Evolutionary conservation across 805 yeast species (phyloP).

Genomic region (Clavispora carvajalis): DNA sequence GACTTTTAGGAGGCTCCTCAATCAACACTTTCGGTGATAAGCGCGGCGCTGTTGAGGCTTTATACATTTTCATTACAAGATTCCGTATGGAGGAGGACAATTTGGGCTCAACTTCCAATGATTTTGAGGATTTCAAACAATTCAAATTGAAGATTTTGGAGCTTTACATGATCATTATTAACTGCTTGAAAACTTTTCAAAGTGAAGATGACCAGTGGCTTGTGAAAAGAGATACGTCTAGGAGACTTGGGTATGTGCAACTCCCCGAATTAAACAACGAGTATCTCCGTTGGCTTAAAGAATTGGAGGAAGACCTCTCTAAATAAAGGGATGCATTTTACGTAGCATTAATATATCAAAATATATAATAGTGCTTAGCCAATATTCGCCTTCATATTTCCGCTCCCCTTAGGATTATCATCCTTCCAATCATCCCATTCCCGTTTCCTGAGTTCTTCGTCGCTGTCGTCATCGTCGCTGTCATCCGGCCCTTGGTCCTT

Average conservation of each 20-base stretch:
- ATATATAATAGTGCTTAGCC: constrained; percentile 21
- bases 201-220: constrained; percentile 36
- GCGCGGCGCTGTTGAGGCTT: constrained; percentile 41
- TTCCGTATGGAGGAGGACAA: constrained; percentile 24
- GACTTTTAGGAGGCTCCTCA: constrained; percentile 25
- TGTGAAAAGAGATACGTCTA: constrained; percentile 15
- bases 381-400: constrained; percentile 60
- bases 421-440: constrained; percentile 95
- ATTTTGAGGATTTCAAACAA: constrained; percentile 23
- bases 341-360: neutral
- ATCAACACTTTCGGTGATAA: constrained; percentile 18
- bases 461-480: constrained; percentile 46
- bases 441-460: constrained; percentile 70
- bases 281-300: constrained; percentile 32
- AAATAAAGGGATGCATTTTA: neutral
- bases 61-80: constrained; percentile 32
- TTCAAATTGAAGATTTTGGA: constrained; percentile 37
- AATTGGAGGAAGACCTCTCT: constrained; percentile 23
- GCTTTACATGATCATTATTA: constrained; percentile 36
- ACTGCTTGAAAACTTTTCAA: constrained; percentile 31
- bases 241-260: constrained; percentile 17
- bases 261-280: constrained; percentile 28
- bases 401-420: constrained; percentile 79
- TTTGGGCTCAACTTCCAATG: constrained; percentile 11
- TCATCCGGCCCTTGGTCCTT: constrained; percentile 31